Conservation (phyloP, 75 land plant genomes). For the Cupressus sempervirens region DNA sequence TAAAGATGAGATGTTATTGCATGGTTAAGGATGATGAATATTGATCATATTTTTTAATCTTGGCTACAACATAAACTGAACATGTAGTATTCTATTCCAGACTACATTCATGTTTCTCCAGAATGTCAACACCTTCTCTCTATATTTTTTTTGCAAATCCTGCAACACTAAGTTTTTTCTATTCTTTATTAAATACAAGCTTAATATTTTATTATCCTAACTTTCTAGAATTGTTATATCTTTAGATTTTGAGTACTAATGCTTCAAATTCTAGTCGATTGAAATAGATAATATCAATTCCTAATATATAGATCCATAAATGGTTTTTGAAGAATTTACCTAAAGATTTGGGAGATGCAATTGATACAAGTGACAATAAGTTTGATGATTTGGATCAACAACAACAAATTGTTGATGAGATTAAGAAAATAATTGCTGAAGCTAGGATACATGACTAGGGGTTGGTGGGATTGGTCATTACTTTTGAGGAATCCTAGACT, state of each 20-base stretch:
- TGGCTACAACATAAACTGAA: too few relatives aligned
- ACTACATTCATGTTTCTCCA: too few relatives aligned
- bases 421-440: constrained; percentile 75
- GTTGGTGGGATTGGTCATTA: constrained; percentile 28
- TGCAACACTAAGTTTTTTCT: too few relatives aligned
- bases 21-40: too few relatives aligned
- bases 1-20: neutral
- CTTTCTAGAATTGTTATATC: constrained; percentile 20
- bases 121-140: too few relatives aligned
- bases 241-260: neutral
- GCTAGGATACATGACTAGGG: constrained; percentile 63
- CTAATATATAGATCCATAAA: constrained; percentile 74
- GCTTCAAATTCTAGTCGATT: neutral
- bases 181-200: too few relatives aligned
- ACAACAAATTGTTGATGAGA: constrained; percentile 67
- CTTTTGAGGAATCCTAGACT: constrained; percentile 45
- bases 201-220: neutral
- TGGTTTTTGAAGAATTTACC: constrained; percentile 93
- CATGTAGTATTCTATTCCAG: too few relatives aligned
- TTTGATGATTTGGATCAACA: too few relatives aligned
- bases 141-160: too few relatives aligned
- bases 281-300: constrained; percentile 70
- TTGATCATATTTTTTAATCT: too few relatives aligned
- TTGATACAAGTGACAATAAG: constrained; percentile 31
- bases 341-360: constrained; percentile 62